These are phyloP conservation scores for Kurtzmaniella fragi DNA, from an alignment of 805 yeast species.

Conservation along the genomic window DNA sequence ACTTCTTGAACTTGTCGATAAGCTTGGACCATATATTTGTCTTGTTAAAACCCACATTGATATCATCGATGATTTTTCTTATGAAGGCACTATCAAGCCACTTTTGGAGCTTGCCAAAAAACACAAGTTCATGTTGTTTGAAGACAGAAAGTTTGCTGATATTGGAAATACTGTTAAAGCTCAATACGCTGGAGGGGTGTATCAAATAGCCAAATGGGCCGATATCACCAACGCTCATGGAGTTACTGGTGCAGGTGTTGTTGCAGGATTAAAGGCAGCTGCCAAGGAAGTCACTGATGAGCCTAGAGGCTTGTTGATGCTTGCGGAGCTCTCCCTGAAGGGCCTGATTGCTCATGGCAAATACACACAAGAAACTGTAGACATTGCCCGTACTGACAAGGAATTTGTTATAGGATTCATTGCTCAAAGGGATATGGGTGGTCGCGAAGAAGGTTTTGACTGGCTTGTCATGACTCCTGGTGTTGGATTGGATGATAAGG, in stretches of 20 bases:
- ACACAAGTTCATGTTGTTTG: constrained; percentile 87
- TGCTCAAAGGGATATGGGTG: constrained; percentile 88
- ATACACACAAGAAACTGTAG: constrained; percentile 82
- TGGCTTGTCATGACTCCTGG: constrained; percentile 99
- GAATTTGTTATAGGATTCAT: constrained; percentile 95
- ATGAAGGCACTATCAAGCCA: constrained; percentile 75
- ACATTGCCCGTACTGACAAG: constrained; percentile 80
- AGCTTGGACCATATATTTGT: constrained; percentile 87
- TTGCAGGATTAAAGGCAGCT: constrained; percentile 80
- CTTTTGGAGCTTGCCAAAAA: constrained; percentile 66
- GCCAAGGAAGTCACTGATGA: constrained; percentile 64
- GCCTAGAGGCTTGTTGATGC: constrained; percentile 87
- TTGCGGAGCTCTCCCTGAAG: constrained; percentile 91
- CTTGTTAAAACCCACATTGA: constrained; percentile 93
- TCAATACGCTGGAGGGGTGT: constrained; percentile 88
- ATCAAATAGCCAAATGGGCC: constrained; percentile 88
- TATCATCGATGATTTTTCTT: constrained; percentile 81
- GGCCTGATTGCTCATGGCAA: constrained; percentile 93
- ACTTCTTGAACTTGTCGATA: constrained; percentile 65
- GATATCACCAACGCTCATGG: constrained; percentile 98
- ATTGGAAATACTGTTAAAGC: constrained; percentile 96
- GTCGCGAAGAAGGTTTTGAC: constrained; percentile 79
- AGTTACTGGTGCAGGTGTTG: constrained; percentile 92
- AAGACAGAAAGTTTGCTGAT: constrained; percentile 97
- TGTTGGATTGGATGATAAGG: constrained; percentile 94